phyloP scores from a whole-genome alignment of 192 early-diverging fungal species.

The Rhizophagus clarus region DNA sequence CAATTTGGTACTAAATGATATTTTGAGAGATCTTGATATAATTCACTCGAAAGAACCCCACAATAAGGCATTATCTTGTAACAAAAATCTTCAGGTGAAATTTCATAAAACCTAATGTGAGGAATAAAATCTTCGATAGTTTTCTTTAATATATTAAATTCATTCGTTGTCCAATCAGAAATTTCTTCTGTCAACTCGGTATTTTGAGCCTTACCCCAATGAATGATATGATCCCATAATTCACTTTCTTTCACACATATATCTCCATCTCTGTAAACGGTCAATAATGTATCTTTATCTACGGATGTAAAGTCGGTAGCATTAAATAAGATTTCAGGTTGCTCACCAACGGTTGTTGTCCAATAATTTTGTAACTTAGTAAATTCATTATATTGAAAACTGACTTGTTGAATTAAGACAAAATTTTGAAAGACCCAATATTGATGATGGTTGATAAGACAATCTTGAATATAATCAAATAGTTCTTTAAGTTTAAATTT shows the following conservation, averaged over 20 bases:
- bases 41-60: not conserved
- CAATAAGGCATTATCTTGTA: not conserved
- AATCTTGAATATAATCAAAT: conserved; percentile 3
- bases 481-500: conserved; percentile 8
- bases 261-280: not conserved
- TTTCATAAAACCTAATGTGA: not conserved
- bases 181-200: not conserved
- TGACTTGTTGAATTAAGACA: not conserved
- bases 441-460: not conserved
- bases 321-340: not conserved
- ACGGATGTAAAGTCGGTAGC: conserved; percentile 4
- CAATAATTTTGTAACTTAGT: not conserved
- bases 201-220: conserved; percentile 18
- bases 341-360: not conserved
- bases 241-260: conserved; percentile 1
- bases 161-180: not conserved
- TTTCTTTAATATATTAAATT: not conserved
- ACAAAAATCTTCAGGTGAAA: not conserved
- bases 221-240: conserved; percentile 10
- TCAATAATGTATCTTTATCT: not conserved
- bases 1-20: not conserved
- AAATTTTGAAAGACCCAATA: not conserved
- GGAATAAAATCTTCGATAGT: not conserved
- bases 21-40: not conserved
- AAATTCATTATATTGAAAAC: not conserved